Conservation (phyloP, 164 flowering plant species). For the Stephania yunnanensis region DNA sequence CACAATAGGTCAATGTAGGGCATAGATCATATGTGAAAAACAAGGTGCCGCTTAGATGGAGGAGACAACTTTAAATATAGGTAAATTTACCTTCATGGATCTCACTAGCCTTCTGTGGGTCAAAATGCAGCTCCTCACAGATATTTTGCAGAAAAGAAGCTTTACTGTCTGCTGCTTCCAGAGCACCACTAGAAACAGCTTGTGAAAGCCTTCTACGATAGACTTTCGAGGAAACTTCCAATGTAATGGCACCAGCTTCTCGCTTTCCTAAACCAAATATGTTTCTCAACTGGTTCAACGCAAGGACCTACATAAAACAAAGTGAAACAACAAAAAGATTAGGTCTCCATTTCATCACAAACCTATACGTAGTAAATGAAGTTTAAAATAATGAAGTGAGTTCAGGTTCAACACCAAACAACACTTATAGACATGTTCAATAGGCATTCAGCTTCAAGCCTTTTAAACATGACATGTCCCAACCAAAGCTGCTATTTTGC, state of each 20-base stretch:
- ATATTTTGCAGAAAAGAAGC: constrained; percentile 89
- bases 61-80: not conserved
- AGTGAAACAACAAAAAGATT: not conserved
- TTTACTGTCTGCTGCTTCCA: constrained; percentile 81
- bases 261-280: constrained; percentile 88
- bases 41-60: not conserved
- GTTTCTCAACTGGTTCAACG: constrained; percentile 74
- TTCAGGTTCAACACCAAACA: not conserved
- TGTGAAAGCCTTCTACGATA: constrained; percentile 74
- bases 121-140: constrained; percentile 80
- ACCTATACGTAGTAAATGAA: not conserved
- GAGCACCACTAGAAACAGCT: constrained; percentile 67
- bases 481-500: not conserved
- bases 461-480: not conserved
- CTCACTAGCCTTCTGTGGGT: constrained; percentile 77
- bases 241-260: constrained; percentile 64
- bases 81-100: constrained; percentile 81
- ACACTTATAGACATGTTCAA: not conserved
- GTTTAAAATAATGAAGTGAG: not conserved
- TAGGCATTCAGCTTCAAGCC: not conserved
- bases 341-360: not conserved
- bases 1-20: not conserved
- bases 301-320: constrained; percentile 49
- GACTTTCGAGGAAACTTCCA: constrained; percentile 75
- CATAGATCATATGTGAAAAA: not conserved